These are phyloP conservation scores for Begonia loranthoides DNA, from an alignment of 306 rosid genomes.

Conservation along the genomic window DNA sequence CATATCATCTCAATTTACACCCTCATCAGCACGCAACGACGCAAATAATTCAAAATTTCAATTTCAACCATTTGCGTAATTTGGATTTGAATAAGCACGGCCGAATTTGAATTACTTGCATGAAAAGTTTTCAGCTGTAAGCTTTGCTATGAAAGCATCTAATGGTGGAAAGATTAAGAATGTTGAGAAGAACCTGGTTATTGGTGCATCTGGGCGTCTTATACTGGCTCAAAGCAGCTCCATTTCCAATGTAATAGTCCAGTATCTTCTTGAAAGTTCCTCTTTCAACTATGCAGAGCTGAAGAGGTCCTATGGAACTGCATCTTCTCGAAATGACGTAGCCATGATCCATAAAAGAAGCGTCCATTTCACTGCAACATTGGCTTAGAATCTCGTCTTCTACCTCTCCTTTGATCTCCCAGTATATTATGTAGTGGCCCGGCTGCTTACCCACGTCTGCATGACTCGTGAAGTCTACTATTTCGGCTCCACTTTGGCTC, in stretches of 20 bases:
- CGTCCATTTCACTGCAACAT: conserved; percentile 74
- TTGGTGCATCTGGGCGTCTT: conserved; percentile 91
- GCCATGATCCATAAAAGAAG: conserved; percentile 61
- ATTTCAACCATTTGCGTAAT: no score
- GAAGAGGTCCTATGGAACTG: conserved; percentile 60
- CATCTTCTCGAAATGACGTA: conserved; percentile 68
- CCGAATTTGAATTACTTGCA: no score
- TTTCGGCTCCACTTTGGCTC: conserved; percentile 30
- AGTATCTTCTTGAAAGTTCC: conserved; percentile 71
- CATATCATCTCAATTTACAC: no score
- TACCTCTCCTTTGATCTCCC: conserved; percentile 76
- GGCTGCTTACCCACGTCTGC: conserved; percentile 36
- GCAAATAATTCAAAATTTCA: no score
- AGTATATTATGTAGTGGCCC: conserved; percentile 63
- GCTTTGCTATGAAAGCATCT: conserved; percentile 47
- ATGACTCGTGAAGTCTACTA: conserved; percentile 78
- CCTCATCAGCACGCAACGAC: no score
- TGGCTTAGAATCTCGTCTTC: conserved; percentile 31
- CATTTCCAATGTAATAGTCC: conserved; percentile 51
- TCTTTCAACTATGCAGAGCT: conserved; percentile 53
- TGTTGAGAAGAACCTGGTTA: conserved; percentile 31
- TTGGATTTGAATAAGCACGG: no score
- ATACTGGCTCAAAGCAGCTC: conserved; percentile 68
- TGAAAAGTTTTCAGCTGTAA: conserved; percentile 16
- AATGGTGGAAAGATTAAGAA: conserved; percentile 33